Evolutionary conservation across 2,329 filamentous ascomycete genomes (phyloP).

Genomic region (Helotiales sp.): DNA sequence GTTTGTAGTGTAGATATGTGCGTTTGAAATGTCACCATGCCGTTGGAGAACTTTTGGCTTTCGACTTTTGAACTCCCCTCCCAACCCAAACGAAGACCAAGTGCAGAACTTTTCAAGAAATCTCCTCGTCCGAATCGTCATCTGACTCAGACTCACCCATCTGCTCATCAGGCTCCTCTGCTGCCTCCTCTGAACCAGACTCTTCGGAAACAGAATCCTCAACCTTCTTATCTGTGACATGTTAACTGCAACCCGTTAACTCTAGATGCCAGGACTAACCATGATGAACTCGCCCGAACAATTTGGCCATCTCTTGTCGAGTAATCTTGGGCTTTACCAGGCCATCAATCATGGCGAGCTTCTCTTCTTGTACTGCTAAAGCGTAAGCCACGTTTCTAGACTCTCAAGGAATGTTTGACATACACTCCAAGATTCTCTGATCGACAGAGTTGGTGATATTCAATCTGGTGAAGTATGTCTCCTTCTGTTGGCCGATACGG

Average conservation of each 20-base stretch:
- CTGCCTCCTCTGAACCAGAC: not conserved
- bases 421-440: constrained; percentile 50
- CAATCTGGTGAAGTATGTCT: constrained; percentile 61
- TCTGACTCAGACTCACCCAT: not conserved
- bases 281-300: not conserved
- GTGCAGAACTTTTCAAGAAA: too few species aligned
- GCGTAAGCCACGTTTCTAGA: not conserved
- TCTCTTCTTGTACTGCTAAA: constrained; percentile 13
- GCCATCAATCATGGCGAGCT: not conserved
- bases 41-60: not conserved
- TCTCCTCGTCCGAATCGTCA: not conserved
- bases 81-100: not conserved
- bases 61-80: not conserved
- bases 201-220: not conserved
- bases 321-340: not conserved
- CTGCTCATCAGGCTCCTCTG: not conserved
- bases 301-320: not conserved
- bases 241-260: not conserved
- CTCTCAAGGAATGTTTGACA: not conserved
- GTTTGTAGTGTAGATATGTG: not conserved
- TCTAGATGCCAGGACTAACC: not conserved
- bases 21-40: not conserved
- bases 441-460: constrained; percentile 62
- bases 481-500: constrained; percentile 65
- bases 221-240: not conserved